Evolutionary conservation across 2,329 filamentous ascomycete genomes (phyloP), one percentile per base, ranked within the genome.

Genomic region (Incumbomyces lentus): DNA sequence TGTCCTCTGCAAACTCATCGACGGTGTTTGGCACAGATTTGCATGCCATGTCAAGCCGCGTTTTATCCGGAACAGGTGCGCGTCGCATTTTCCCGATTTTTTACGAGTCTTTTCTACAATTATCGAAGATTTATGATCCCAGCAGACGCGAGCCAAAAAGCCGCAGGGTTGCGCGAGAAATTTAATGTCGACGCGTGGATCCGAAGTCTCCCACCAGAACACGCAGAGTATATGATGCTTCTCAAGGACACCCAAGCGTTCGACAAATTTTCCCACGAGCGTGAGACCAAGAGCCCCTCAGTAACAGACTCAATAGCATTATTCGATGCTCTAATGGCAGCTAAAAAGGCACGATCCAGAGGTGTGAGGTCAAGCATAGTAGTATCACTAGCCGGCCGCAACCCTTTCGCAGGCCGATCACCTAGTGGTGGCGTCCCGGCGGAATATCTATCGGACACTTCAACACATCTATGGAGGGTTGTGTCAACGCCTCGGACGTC

Each of bases 181-280:
- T 83, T 84, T 65, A 80, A 82, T 59, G 76, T 80, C 70, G 78
- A 82, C 37, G 75, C 75, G 2, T 84, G 82, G 56, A 63, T 81
- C 52, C 76, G 74, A 59, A 81, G 76, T 56, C 66, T 83, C 52
- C 79, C 80, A 2, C 67, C 73, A 48, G 80, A 83, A 54, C 77
- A 81, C 55, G 72, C 75, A 19, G 76, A 79, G 46, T 83, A 83
- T 57, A 74, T 83, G 60, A 63, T 70, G 36, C 70, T 78, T 58
- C 64, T 84, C 40, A 76, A 78, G 54, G 75, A 83, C 55, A 84
- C 79, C 1, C 79, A 83, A 68, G 73, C 68, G 2, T 79, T 79
- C 62, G 79, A 79, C 48, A 78, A 80, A 57, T 82, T 81, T 60
- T 78, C 82, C 48, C 72, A 78, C 55, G 78, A 82, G 54, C 72